Percentiles rank a stretch among this genome's conserved stretches.
Conservation (phyloP, 768 basidiomycete species). For the Multifurca ochricompacta region DNA sequence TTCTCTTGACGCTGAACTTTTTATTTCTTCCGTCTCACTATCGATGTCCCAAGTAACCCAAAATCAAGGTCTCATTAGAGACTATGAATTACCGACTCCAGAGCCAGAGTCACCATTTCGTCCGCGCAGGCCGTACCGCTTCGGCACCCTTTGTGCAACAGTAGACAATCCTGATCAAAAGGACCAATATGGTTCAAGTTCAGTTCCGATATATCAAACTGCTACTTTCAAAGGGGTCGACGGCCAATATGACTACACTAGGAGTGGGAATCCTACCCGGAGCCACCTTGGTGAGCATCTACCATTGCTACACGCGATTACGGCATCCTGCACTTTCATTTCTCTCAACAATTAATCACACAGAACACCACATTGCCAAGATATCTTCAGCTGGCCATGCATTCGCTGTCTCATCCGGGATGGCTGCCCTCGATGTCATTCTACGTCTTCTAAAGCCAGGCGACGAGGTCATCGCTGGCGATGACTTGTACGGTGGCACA, state of each 20-base stretch:
- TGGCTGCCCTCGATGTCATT: conserved; percentile 96
- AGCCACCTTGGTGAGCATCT: conserved; percentile 76
- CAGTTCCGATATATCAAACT: conserved; percentile 96
- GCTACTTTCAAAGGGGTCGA: conserved; percentile 94
- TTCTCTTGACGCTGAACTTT: not conserved
- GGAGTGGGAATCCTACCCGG: conserved; percentile 95
- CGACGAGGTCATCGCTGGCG: conserved; percentile 93
- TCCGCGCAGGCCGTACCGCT: conserved; percentile 69
- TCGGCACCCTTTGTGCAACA: conserved; percentile 85
- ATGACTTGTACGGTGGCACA: conserved; percentile 96
- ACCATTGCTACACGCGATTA: not conserved
- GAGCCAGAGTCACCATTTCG: conserved; percentile 71
- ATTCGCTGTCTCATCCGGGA: conserved; percentile 91
- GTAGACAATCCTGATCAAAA: conserved; percentile 88
- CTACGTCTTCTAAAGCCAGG: conserved; percentile 90
- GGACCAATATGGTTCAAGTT: conserved; percentile 92
- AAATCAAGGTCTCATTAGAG: conserved; percentile 8
- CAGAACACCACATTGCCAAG: conserved; percentile 96
- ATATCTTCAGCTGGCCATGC: conserved; percentile 90
- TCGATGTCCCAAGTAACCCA: conserved; percentile 4
- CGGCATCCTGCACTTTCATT: not conserved
- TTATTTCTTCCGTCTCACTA: not conserved
- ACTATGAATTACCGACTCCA: conserved; percentile 64
- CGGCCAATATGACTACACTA: conserved; percentile 86
- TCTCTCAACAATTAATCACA: not conserved